Conservation (phyloP, 495 filamentous ascomycete genomes). For the Letharia lupina region DNA sequence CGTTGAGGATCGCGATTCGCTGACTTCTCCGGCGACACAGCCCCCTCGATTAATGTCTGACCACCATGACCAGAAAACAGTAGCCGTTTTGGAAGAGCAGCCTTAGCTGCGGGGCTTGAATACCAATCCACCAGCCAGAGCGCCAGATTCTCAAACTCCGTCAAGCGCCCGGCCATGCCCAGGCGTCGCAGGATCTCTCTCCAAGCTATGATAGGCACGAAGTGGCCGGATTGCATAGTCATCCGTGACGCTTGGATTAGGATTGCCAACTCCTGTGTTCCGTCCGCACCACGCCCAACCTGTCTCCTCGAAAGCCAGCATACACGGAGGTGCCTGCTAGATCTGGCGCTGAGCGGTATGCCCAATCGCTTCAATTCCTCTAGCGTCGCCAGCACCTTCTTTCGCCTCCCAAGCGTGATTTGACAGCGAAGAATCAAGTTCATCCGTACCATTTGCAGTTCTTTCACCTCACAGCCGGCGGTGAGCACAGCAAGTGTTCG, state of each 20-base stretch:
- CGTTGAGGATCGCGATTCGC: slow-evolving; percentile 21
- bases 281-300: slow-evolving; percentile 10
- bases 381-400: slow-evolving; percentile 22
- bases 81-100: neutral
- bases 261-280: slow-evolving; percentile 22
- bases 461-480: slow-evolving; percentile 19
- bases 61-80: neutral
- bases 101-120: slow-evolving; percentile 16
- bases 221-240: slow-evolving; percentile 29
- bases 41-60: neutral
- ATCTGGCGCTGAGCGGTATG: slow-evolving; percentile 19
- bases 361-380: slow-evolving; percentile 25
- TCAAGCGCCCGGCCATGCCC: slow-evolving; percentile 38
- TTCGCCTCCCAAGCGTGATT: slow-evolving; percentile 20
- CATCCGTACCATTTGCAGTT: slow-evolving; percentile 23
- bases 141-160: slow-evolving; percentile 34
- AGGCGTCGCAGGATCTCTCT: slow-evolving; percentile 40
- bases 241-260: slow-evolving; percentile 30
- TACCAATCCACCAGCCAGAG: slow-evolving; percentile 40
- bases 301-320: slow-evolving; percentile 21
- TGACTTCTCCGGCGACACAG: neutral
- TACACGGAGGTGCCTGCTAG: slow-evolving; percentile 20
- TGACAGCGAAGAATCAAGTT: slow-evolving; percentile 38
- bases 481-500: slow-evolving; percentile 45
- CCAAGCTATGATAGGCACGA: slow-evolving; percentile 36